These are phyloP conservation scores for Dendrostoma leiphaemia DNA, from an alignment of 2,329 filamentous ascomycete genomes.

Conservation along the genomic window DNA sequence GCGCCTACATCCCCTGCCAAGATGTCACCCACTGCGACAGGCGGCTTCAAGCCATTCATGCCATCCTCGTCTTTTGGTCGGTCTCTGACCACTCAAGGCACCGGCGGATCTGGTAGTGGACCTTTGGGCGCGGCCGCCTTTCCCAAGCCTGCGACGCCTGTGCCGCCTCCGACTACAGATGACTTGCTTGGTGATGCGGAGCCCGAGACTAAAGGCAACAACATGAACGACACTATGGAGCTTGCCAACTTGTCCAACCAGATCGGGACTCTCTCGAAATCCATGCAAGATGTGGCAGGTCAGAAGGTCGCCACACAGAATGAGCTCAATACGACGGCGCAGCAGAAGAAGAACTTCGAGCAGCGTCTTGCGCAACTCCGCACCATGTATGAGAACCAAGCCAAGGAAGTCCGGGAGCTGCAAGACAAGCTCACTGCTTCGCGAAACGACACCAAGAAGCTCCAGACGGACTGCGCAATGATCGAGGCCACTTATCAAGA, in stretches of 20 bases:
- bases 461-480: slow-evolving; percentile 80
- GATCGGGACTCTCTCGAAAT: slow-evolving; percentile 82
- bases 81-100: slow-evolving; percentile 72
- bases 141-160: slow-evolving; percentile 28
- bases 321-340: slow-evolving; percentile 75
- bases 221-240: slow-evolving; percentile 85
- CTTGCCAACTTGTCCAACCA: slow-evolving; percentile 96
- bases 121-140: slow-evolving; percentile 23
- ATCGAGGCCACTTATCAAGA: slow-evolving; percentile 81
- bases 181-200: slow-evolving; percentile 91
- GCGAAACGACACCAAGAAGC: slow-evolving; percentile 76
- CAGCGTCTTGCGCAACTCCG: slow-evolving; percentile 82
- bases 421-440: slow-evolving; percentile 79
- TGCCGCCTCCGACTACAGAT: slow-evolving; percentile 52
- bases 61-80: slow-evolving; percentile 92
- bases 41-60: slow-evolving; percentile 82
- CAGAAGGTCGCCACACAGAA: slow-evolving; percentile 78
- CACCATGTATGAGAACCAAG: slow-evolving; percentile 88
- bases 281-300: slow-evolving; percentile 89
- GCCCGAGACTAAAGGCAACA: slow-evolving; percentile 69
- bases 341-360: slow-evolving; percentile 93
- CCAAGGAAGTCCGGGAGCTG: slow-evolving; percentile 77
- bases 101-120: slow-evolving; percentile 54
- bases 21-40: slow-evolving; percentile 42
- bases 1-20: slow-evolving; percentile 54